Conservation (phyloP, 2,329 filamentous ascomycete species). For the Penicillium occitanis region DNA sequence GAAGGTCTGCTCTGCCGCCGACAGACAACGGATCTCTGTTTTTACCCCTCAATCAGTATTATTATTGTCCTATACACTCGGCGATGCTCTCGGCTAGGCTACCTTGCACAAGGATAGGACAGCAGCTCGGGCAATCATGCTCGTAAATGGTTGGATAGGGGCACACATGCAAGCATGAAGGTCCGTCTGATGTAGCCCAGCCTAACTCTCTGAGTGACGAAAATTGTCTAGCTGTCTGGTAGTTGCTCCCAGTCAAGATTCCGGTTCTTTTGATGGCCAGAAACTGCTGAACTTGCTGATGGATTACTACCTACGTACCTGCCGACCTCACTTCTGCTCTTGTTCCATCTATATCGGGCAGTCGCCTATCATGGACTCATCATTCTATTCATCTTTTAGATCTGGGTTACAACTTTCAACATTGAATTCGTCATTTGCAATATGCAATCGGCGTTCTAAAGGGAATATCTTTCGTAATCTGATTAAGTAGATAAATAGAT, state of each 20-base stretch:
- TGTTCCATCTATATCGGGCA: neutral
- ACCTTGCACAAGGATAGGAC: no score
- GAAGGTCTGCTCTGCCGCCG: no score
- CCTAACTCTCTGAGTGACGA: no score
- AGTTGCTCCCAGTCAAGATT: neutral
- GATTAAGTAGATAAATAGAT: slow-evolving; percentile 6
- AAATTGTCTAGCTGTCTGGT: no score
- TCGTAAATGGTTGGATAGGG: no score
- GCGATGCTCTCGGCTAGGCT: no score
- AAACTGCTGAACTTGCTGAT: neutral
- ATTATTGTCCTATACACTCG: no score
- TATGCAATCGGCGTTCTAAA: neutral
- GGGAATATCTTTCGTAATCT: neutral
- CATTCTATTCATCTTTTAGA: neutral
- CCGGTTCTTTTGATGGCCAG: neutral
- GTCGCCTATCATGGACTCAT: neutral
- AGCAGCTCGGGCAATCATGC: no score
- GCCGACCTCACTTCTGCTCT: neutral
- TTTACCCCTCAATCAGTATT: no score
- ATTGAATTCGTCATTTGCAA: neutral
- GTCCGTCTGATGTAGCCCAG: no score
- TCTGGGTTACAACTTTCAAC: neutral
- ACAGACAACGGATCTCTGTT: no score
- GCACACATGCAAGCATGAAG: no score
- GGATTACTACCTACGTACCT: neutral